Evolutionary conservation across 805 yeast genomes (phyloP).

Genomic region (Nakazawaea wickerhamii): DNA sequence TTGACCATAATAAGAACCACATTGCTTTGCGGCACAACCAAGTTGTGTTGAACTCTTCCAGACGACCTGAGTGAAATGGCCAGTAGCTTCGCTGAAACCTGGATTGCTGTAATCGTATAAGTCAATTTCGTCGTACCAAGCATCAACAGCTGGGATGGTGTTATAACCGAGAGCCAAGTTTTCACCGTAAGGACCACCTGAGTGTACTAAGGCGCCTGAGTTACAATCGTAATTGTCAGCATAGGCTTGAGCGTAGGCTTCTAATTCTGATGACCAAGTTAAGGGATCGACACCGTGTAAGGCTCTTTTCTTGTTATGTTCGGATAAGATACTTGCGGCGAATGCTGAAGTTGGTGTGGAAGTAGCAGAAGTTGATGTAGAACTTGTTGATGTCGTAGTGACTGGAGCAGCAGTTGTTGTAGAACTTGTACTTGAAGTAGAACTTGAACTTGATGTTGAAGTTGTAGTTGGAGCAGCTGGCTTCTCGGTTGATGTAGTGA

Average conservation of each 20-base stretch:
- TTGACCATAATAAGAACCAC: conserved; percentile 43
- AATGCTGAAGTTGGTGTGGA: conserved; percentile 19
- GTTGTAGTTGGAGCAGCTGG: conserved; percentile 12
- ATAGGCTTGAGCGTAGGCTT: conserved; percentile 51
- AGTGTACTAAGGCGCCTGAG: conserved; percentile 58
- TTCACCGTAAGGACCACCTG: conserved; percentile 68
- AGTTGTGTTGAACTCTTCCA: conserved; percentile 58
- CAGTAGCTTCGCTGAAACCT: conserved; percentile 46
- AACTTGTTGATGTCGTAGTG: too few species aligned
- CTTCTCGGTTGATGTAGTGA: conserved; percentile 14
- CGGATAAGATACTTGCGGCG: conserved; percentile 38
- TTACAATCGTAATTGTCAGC: conserved; percentile 53
- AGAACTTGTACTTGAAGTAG: conserved; percentile 16
- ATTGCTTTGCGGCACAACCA: conserved; percentile 59
- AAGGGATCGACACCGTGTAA: conserved; percentile 46
- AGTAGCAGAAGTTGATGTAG: conserved; percentile 17
- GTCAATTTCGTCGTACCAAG: conserved; percentile 68
- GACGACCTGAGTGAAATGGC: conserved; percentile 74
- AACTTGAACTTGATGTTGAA: conserved; percentile 15
- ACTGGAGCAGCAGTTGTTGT: conserved; percentile 16
- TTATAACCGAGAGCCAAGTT: conserved; percentile 68
- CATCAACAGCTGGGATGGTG: conserved; percentile 51
- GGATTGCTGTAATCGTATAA: conserved; percentile 49
- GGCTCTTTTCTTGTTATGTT: conserved; percentile 59
- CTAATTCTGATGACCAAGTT: conserved; percentile 51